Percentiles rank a stretch among this genome's conserved stretches.
phyloP scores from a whole-genome alignment of 2,329 filamentous ascomycete species.

The Aspergillus awamori region DNA sequence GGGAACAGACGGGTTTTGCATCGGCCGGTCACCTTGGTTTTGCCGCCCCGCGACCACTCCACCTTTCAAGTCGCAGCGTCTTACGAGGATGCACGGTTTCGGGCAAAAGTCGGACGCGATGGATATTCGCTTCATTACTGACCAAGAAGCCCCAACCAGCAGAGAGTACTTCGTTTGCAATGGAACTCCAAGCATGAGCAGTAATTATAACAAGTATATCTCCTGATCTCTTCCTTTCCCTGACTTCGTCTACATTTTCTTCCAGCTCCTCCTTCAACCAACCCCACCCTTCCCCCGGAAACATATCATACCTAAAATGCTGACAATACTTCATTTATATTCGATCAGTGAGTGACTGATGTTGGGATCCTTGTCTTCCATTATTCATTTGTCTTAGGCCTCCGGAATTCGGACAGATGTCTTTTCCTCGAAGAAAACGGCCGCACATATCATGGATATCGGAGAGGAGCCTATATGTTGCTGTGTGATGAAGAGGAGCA shows the following conservation, averaged over 20 bases:
- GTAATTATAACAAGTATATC: not conserved
- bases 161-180: not conserved
- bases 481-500: conserved; percentile 78
- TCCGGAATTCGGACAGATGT: conserved; percentile 41
- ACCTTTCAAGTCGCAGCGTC: not conserved
- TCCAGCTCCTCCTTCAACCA: not conserved
- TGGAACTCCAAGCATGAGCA: not conserved
- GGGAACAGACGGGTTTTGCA: not conserved
- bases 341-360: conserved; percentile 19
- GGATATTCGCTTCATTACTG: not conserved
- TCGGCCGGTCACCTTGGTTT: not conserved
- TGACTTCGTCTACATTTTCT: not conserved
- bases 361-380: conserved; percentile 5
- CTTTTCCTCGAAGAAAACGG: conserved; percentile 65
- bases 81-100: not conserved
- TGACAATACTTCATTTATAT: not conserved
- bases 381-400: conserved; percentile 29
- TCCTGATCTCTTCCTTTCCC: not conserved
- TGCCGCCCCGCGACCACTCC: not conserved
- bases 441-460: conserved; percentile 69
- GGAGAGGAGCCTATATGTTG: conserved; percentile 70
- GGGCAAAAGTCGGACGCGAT: not conserved
- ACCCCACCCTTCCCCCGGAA: not conserved
- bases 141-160: not conserved
- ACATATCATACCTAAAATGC: not conserved